Base-by-base conservation (phyloP, 805 yeast genomes). In the Metschnikowia similis region DNA sequence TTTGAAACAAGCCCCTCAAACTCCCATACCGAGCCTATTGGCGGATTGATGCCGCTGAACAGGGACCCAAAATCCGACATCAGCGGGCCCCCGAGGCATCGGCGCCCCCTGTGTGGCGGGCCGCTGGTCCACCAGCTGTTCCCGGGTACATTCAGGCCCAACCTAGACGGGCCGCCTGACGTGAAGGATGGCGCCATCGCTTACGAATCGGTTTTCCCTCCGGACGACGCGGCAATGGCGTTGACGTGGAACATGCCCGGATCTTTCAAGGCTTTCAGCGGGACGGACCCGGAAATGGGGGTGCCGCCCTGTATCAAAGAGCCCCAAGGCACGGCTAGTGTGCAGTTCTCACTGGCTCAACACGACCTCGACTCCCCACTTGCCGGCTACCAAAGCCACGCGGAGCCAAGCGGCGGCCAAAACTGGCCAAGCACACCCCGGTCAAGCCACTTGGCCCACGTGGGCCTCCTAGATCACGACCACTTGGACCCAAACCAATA, bases 241-340 rank as follows among this genome's bases (percentile, higher is more conserved):
- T 29, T 35, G 16, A 41, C 37, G 16, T 55, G 56, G 56, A 36
- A 39, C 30, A 53, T 55, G 53, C 58, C 56, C 8, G 58, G 58
- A 2, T 48, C 53, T 6, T 50, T 50, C 39, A 21, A 37, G 37
- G 35, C 16, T 10, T 30, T 30, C 16, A 21, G n/a, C n/a, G 44
- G n/a, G 3, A 30, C 21, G 35, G 41, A 38, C 30, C 27, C 27
- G 41, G 41, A 26, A 9, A 6, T 14, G 16, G 30, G 8, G 9
- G 30, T n/a, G 11, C 30, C 16, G 7, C 13, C 17, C 8, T 13
- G 14, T 26, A 1, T 30, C 14, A 13, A 8, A 14, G 35, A 32
- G 6, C 2, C 16, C 4, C 35, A 13, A 1, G 16, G 16, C 6
- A 6, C 35, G 10, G 6, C n/a, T 16, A 31, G 13, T 31, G 16